Conservation (phyloP, 345 rosid species). For the Arabidopsis thaliana region TAIR10.1 NC_003075.7:9701501-9702000, state of each 20-base stretch:
- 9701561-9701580: not conserved
- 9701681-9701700: conserved; percentile 51
- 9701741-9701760: conserved; percentile 92
- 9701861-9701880: conserved; percentile 52
- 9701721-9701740: conserved; percentile 93
- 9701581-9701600: conserved; percentile 66
- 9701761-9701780: conserved; percentile 88
- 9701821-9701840: conserved; percentile 41
- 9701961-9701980: conserved; percentile 26
- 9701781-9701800: conserved; percentile 83
- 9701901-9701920: not conserved
- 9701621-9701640: conserved; percentile 45
- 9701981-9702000: not conserved
- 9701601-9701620: conserved; percentile 53
- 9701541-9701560: conserved; percentile 11
- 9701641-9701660: conserved; percentile 62
- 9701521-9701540: conserved; percentile 17
- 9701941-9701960: not conserved
- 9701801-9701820: conserved; percentile 51
- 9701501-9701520: conserved; percentile 28
- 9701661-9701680: conserved; percentile 47
- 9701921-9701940: conserved; percentile 1
- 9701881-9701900: conserved; percentile 41
- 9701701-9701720: conserved; percentile 79
- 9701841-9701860: conserved; percentile 46